phyloP scores from a whole-genome alignment of 352 stramenopile genomes.

The Phytophthora cactorum region DNA sequence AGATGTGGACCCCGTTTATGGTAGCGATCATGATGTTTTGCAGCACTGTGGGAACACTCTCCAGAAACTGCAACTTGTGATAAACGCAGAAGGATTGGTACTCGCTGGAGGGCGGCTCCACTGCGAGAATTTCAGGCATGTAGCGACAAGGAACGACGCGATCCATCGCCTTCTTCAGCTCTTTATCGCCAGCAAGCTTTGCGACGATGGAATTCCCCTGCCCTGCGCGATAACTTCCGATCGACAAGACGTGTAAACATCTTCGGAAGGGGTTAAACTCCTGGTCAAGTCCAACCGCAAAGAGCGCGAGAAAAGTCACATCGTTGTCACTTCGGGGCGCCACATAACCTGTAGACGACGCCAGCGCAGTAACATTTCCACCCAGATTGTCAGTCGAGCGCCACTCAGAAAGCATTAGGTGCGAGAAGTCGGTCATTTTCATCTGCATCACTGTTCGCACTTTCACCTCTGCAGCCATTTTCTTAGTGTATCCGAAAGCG shows the following conservation, averaged over 20 bases:
- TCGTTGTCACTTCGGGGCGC: conserved; percentile 2
- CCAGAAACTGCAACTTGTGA: conserved; percentile 58
- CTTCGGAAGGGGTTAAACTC: conserved; percentile 71
- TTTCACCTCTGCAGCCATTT: conserved; percentile 59
- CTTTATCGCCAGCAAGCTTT: conserved; percentile 35
- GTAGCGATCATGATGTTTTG: conserved; percentile 74
- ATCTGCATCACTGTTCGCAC: conserved; percentile 58
- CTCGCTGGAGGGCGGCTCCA: conserved; percentile 49
- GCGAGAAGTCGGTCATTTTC: conserved; percentile 62
- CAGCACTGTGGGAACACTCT: conserved; percentile 65
- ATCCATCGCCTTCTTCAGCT: conserved; percentile 49
- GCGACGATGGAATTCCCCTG: conserved; percentile 21
- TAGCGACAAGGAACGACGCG: conserved; percentile 46
- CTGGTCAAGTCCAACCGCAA: conserved; percentile 66
- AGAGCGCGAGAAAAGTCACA: conserved; percentile 51
- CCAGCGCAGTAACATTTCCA: background rate
- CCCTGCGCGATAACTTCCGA: conserved; percentile 14
- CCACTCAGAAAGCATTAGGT: conserved; percentile 70
- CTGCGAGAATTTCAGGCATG: conserved; percentile 54
- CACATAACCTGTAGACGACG: background rate
- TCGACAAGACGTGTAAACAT: conserved; percentile 60
- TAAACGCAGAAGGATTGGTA: conserved; percentile 46
- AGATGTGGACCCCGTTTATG: conserved; percentile 51
- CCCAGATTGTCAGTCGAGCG: conserved; percentile 9
- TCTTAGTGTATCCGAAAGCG: conserved; percentile 50